Conservation (phyloP, 768 basidiomycete species). For the Mycena rebaudengoi region DNA sequence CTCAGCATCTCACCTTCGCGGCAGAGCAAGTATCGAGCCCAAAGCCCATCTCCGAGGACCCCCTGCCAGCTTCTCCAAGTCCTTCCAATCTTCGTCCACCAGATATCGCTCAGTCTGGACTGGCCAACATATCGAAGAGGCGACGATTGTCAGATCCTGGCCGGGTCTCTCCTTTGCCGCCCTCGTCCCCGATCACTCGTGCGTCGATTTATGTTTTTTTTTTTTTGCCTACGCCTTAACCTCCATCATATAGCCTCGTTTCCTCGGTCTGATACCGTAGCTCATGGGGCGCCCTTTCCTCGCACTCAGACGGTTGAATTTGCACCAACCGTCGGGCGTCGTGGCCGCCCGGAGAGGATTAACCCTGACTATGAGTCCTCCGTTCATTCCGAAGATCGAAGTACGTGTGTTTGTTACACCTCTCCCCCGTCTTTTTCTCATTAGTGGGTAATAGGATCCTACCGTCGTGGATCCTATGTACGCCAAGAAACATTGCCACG, state of each 20-base stretch:
- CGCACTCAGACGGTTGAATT: conserved; percentile 60
- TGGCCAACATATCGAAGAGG: conserved; percentile 22
- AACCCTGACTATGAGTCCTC: conserved; percentile 21
- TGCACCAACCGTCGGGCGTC: conserved; percentile 44
- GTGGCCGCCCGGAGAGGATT: conserved; percentile 29
- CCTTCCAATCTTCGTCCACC: conserved; percentile 14
- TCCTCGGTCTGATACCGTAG: conserved; percentile 48
- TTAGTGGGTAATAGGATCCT: conserved; percentile 29
- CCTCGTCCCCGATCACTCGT: conserved; percentile 45
- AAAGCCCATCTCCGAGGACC: conserved; percentile 3
- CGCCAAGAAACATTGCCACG: conserved; percentile 31
- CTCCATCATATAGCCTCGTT: conserved; percentile 37
- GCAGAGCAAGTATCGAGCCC: conserved; percentile 24
- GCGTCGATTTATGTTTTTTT: conserved; percentile 15
- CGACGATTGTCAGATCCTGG: conserved; percentile 51
- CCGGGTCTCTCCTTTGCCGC: conserved; percentile 40
- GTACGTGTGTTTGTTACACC: conserved; percentile 6
- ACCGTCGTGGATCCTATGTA: conserved; percentile 24
- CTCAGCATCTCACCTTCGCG: conserved; percentile 33
- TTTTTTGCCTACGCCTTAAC: neutral
- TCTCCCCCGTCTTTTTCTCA: neutral
- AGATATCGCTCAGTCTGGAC: neutral
- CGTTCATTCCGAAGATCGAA: conserved; percentile 25
- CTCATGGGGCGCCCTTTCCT: conserved; percentile 32
- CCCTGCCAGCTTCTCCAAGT: conserved; percentile 10